Percentiles rank a stretch among this genome's conserved stretches.
phyloP scores from a whole-genome alignment of 1,284 basidiomycete species.

The Melanopsichium pennsylvanicum region DNA sequence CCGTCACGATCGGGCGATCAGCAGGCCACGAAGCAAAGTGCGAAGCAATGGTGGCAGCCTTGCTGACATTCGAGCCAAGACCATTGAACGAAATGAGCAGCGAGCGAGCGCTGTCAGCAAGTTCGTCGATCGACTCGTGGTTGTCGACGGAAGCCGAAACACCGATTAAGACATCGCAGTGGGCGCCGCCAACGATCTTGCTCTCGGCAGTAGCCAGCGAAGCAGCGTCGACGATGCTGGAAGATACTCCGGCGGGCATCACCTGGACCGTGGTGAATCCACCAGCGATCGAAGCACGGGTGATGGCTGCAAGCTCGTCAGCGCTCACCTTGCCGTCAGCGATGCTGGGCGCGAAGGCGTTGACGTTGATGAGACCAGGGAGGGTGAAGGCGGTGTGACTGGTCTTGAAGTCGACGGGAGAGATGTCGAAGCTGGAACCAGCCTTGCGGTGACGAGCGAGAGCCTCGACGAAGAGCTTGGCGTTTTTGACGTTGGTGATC shows the following conservation, averaged over 20 bases:
- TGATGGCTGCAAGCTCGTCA: conserved; percentile 71
- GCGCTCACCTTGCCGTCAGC: conserved; percentile 69
- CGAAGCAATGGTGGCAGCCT: conserved; percentile 73
- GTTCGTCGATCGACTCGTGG: conserved; percentile 40
- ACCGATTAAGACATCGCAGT: conserved; percentile 61
- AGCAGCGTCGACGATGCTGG: conserved; percentile 43
- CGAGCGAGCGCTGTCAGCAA: conserved; percentile 57
- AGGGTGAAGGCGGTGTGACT: conserved; percentile 85
- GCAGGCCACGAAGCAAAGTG: conserved; percentile 91
- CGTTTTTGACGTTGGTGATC: conserved; percentile 98
- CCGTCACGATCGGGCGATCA: conserved; percentile 91
- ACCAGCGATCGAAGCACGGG: conserved; percentile 54
- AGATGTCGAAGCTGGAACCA: conserved; percentile 81
- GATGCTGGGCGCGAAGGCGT: conserved; percentile 84
- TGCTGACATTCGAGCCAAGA: conserved; percentile 48
- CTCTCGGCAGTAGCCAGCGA: conserved; percentile 54
- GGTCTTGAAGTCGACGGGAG: conserved; percentile 91
- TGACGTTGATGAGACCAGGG: conserved; percentile 89
- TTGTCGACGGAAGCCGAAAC: conserved; percentile 56
- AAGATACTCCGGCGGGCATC: conserved; percentile 42
- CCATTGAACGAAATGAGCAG: conserved; percentile 59
- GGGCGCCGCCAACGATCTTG: conserved; percentile 57
- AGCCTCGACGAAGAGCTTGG: conserved; percentile 94
- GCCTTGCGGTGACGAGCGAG: conserved; percentile 75
- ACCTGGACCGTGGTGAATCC: conserved; percentile 62